phyloP scores from a whole-genome alignment of 176 grass and related monocot genomes.

The Carex scoparia region DNA sequence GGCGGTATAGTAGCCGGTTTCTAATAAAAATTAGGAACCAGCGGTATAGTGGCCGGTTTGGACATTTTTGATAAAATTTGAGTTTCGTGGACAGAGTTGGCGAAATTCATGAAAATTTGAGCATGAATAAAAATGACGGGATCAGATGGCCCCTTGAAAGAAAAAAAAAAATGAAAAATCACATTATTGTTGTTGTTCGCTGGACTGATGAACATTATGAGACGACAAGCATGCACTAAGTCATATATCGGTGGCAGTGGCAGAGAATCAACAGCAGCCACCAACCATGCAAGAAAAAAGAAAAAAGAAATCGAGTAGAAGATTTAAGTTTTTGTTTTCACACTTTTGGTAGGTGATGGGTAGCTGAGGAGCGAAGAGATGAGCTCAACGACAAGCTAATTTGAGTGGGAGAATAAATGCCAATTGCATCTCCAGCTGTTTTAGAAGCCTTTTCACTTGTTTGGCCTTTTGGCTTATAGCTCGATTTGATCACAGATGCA shows the following conservation, averaged over 20 bases:
- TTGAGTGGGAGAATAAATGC: slow-evolving; percentile 18
- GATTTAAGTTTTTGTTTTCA: background rate
- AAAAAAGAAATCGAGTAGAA: background rate
- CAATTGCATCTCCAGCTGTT: slow-evolving; percentile 20
- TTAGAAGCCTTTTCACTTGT: background rate
- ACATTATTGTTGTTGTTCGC: background rate
- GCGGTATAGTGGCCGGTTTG: too few relatives aligned
- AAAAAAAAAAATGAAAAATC: background rate
- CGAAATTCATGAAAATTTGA: too few relatives aligned
- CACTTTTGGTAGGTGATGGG: slow-evolving; percentile 18
- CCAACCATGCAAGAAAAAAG: background rate
- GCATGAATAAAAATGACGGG: too few relatives aligned
- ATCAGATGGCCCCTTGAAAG: too few relatives aligned
- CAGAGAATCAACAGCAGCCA: slow-evolving; percentile 13
- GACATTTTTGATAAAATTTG: too few relatives aligned
- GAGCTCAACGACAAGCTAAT: slow-evolving; percentile 19
- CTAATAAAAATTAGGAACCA: too few relatives aligned
- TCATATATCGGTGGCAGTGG: slow-evolving; percentile 12
- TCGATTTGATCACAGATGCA: background rate
- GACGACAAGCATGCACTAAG: slow-evolving; percentile 1
- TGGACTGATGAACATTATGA: background rate
- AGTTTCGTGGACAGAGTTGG: too few relatives aligned
- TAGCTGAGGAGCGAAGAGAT: background rate
- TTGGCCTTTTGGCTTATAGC: background rate
- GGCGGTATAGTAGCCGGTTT: too few relatives aligned